Conservation (phyloP, 1,139 yeast species). For the Hyphopichia khmerensis region DNA sequence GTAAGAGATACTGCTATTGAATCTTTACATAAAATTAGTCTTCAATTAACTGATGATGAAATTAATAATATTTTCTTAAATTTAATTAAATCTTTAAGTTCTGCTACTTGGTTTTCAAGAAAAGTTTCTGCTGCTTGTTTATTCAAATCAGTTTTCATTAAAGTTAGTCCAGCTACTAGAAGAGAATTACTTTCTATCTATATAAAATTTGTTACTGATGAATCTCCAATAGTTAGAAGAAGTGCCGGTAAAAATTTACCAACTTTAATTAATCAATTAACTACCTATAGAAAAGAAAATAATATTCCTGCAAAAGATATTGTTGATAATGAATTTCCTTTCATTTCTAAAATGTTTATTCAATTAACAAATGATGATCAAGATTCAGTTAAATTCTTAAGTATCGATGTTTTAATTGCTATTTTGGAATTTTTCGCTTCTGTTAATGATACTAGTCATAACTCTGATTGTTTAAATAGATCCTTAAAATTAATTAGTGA, state of each 20-base stretch:
- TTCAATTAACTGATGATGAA: slow-evolving; percentile 65
- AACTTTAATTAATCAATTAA: slow-evolving; percentile 56
- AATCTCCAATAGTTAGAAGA: slow-evolving; percentile 97
- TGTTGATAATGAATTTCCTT: slow-evolving; percentile 62
- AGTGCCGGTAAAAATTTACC: slow-evolving; percentile 90
- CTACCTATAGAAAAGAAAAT: slow-evolving; percentile 32
- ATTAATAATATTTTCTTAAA: slow-evolving; percentile 68
- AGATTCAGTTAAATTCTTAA: slow-evolving; percentile 89
- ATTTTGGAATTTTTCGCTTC: slow-evolving; percentile 63
- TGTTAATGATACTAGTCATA: slow-evolving; percentile 56
- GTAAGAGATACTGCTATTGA: slow-evolving; percentile 94
- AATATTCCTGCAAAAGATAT: slow-evolving; percentile 25
- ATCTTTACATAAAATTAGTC: slow-evolving; percentile 72
- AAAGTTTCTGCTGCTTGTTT: slow-evolving; percentile 93
- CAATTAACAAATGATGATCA: slow-evolving; percentile 81
- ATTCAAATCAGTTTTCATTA: slow-evolving; percentile 66
- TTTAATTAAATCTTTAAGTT: slow-evolving; percentile 72
- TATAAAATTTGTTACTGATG: slow-evolving; percentile 76
- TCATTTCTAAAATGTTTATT: slow-evolving; percentile 79
- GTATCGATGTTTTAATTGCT: slow-evolving; percentile 82
- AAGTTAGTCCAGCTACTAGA: slow-evolving; percentile 56
- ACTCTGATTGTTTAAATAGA: slow-evolving; percentile 58
- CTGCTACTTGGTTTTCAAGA: slow-evolving; percentile 93
- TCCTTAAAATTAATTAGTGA: slow-evolving; percentile 70
- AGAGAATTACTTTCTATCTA: slow-evolving; percentile 65